phyloP scores from a whole-genome alignment of 768 basidiomycete genomes.

The Pleurotus salmoneostramineus region DNA sequence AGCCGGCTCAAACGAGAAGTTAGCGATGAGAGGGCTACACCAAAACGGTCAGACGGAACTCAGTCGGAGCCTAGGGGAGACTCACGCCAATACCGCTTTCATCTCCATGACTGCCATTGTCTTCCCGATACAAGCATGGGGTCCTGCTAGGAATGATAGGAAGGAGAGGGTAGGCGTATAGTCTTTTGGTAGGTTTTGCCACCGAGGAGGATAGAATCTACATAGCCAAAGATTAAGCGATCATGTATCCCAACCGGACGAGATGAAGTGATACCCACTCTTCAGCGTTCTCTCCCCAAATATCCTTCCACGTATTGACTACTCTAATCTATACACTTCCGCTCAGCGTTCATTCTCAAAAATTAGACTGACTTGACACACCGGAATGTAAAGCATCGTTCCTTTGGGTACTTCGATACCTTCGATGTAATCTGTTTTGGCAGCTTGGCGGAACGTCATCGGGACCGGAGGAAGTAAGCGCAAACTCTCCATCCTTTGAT shows the following conservation, averaged over 20 bases:
- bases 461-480: constrained; percentile 38
- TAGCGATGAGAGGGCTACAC: constrained; percentile 28
- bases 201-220: constrained; percentile 44
- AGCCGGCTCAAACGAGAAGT: constrained; percentile 42
- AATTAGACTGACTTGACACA: constrained; percentile 10
- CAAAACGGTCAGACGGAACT: no score
- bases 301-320: constrained; percentile 43
- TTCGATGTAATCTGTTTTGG: constrained; percentile 34
- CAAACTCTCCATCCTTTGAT: constrained; percentile 32
- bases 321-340: constrained; percentile 34
- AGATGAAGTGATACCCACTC: constrained; percentile 24
- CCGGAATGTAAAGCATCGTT: constrained; percentile 36
- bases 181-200: constrained; percentile 34
- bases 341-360: background rate
- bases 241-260: background rate
- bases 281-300: constrained; percentile 51
- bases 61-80: background rate
- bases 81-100: constrained; percentile 40
- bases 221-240: background rate
- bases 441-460: constrained; percentile 32
- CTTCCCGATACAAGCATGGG: constrained; percentile 43
- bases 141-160: constrained; percentile 40
- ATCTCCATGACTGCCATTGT: constrained; percentile 46
- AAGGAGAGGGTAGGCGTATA: constrained; percentile 33
- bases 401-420: constrained; percentile 40